These are phyloP conservation scores for Plectosphaerella cucumerina DNA, from an alignment of 2,329 filamentous ascomycete species.

Conservation along the genomic window DNA sequence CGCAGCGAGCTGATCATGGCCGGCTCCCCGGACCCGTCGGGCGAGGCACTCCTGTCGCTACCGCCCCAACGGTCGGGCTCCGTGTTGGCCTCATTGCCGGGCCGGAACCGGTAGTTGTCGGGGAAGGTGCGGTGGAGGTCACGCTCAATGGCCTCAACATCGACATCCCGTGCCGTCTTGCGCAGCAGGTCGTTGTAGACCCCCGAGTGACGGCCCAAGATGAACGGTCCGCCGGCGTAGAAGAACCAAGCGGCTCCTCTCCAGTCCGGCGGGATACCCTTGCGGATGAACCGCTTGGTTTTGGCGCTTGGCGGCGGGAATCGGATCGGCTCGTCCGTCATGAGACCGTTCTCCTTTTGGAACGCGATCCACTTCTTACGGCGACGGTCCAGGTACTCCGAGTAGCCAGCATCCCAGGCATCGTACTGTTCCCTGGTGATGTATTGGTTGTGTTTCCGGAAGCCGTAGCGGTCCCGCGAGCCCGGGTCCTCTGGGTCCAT, in stretches of 20 bases:
- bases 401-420: constrained; percentile 72
- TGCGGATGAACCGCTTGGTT: constrained; percentile 84
- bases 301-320: constrained; percentile 81
- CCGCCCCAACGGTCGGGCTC: constrained; percentile 12
- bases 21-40: constrained; percentile 53
- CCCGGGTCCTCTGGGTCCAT: constrained; percentile 42
- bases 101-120: constrained; percentile 88
- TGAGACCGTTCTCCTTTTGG: constrained; percentile 71
- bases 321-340: constrained; percentile 64
- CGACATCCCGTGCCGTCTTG: constrained; percentile 62
- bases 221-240: constrained; percentile 82
- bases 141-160: constrained; percentile 87
- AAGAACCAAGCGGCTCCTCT: constrained; percentile 96
- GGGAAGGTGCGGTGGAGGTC: constrained; percentile 93
- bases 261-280: constrained; percentile 91
- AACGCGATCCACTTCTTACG: constrained; percentile 78
- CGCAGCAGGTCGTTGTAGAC: constrained; percentile 70
- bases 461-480: constrained; percentile 79
- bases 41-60: constrained; percentile 25
- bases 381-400: constrained; percentile 68
- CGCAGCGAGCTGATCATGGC: constrained; percentile 77
- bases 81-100: constrained; percentile 29
- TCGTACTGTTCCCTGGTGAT: constrained; percentile 76
- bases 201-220: constrained; percentile 70
- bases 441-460: constrained; percentile 82